Base-by-base conservation (phyloP, 1,284 basidiomycete species). In the Psilocybe mexicana region DNA sequence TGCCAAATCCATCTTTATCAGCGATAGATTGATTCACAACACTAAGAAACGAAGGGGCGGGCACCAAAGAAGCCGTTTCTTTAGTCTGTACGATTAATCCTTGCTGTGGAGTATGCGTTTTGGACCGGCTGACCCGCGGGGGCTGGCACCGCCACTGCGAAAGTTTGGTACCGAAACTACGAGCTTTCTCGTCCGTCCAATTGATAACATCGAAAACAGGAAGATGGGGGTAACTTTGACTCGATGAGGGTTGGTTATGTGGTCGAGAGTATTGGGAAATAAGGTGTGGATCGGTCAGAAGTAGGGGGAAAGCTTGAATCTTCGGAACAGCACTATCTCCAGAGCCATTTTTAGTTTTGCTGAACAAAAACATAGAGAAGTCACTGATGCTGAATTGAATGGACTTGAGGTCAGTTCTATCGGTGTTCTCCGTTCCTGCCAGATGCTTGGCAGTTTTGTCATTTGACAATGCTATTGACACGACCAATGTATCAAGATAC, bases 241-340 rank as follows among this genome's bases (percentile, higher is more conserved):
- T 49, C 3, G 65, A 57, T 48, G 69, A 70, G 30, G 83, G 80
- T 61, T 82, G 79, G 30, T 66, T 55, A 65, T 82, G 80, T 5
- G 61, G 59, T 11, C 69, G 57, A 42, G 72, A 51, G 67, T 86
- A 85, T 57, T 86, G 84, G 2, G 69, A 69, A n/a, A 73, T 67
- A 23, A 91, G 77, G 59, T 81, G 69, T 28, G 74, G 79, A 63
- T 92, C 90, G 2, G 81, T 84, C 54, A 90, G 80, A 14, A 92
- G 63, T 50, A 92, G 68, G 11, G 90, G 90, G 23, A 78, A 76
- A 18, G 84, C 78, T 43, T 70, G 55, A 57, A 74, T 33, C 23
- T 45, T 51, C 0, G 36, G 23, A 48, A 30, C 18, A 42, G 50
- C 46, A 57, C 55, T 54, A 25, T 18, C 33, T 11, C 54, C 38